Base-by-base conservation (phyloP, 73 alveolate genomes). In the Stentor roeselii region DNA sequence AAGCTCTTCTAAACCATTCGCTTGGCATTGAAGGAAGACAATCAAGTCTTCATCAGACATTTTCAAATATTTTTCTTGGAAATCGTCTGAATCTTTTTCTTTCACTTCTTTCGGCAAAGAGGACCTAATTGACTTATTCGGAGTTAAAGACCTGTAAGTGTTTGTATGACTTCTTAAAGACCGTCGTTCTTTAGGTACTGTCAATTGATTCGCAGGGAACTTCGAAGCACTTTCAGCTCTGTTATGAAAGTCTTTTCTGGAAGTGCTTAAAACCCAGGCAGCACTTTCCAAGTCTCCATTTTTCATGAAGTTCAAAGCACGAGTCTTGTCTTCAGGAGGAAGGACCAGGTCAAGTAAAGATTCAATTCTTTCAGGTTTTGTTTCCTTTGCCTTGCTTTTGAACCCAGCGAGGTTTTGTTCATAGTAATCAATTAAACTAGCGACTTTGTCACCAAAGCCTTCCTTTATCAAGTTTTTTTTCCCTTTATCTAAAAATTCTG, bases 261-360 rank as follows among this genome's bases (percentile, higher is more conserved):
- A 21, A 50, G 6, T 50, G 6, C 21, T 50, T 50, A 50, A 50
- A 11, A 50, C 21, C 6, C 67, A 50, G 21, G 67, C 67, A 50
- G 67, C 67, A 50, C 67, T 50, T 50, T 50, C 67, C 21, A 50
- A 50, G 67, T 50, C 67, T 50, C 67, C 67, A 11, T 50, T 21
- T 50, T 50, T 50, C 6, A 50, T 50, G 21, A 50, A 50, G 30
- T 21, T 50, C 6, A 50, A 21, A 11, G 67, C 21, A 11, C 67
- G 6, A 50, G 67, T 21, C 21, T 50, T 50, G 21, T 50, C 67
- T 50, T 50, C 67, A 6, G 67, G 30, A 11, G 67, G 67, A 11
- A 50, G 67, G 67, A 50, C 67, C 67, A 50, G 6, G 21, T 21
- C 67, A 50, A 50, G 21, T 11, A 50, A 11, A 11, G 6, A 11